A percentile compares a stretch with the other conserved stretches of the same genome.
Evolutionary conservation across 805 yeast species (phyloP).

Genomic region (Suhomyces sp.): DNA sequence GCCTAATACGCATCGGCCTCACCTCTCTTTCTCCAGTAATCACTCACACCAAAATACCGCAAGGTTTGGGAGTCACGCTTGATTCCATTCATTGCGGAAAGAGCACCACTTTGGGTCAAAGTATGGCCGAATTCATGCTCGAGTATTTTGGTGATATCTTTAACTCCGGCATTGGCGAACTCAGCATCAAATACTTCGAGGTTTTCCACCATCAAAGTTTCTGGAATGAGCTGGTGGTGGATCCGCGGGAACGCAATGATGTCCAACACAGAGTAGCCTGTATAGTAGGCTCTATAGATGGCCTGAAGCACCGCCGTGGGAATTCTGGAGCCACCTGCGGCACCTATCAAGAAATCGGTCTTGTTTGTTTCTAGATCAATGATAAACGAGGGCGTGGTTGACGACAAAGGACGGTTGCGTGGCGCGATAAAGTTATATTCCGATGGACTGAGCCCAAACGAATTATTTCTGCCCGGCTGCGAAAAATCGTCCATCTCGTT

Average conservation of each 20-base stretch:
- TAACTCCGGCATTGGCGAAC: conserved; percentile 22
- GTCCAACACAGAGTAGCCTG: conserved; percentile 57
- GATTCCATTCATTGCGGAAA: conserved; percentile 43
- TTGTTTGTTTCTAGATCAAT: conserved; percentile 31
- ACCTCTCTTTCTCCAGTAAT: conserved; percentile 87
- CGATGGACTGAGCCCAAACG: conserved; percentile 80
- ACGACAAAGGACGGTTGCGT: conserved; percentile 77
- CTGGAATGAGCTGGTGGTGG: conserved; percentile 89
- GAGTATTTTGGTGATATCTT: conserved; percentile 42
- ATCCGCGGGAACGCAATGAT: conserved; percentile 76
- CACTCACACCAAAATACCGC: conserved; percentile 73
- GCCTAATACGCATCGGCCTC: conserved; percentile 59
- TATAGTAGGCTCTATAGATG: conserved; percentile 61
- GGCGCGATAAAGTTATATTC: conserved; percentile 75
- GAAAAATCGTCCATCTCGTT: conserved; percentile 96
- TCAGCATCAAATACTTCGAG: conserved; percentile 39
- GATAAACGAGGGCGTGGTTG: conserved; percentile 71
- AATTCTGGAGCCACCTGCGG: conserved; percentile 92
- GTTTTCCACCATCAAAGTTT: conserved; percentile 58
- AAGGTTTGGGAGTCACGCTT: conserved; percentile 41
- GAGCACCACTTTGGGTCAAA: conserved; percentile 32
- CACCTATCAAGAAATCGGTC: conserved; percentile 75
- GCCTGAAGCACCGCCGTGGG: conserved; percentile 82
- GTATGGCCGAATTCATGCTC: conserved; percentile 38
- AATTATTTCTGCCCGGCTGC: conserved; percentile 62